These are phyloP conservation scores for Rhododendron kiyosumense DNA, from an alignment of 148 eudicot species.

Conservation along the genomic window DNA sequence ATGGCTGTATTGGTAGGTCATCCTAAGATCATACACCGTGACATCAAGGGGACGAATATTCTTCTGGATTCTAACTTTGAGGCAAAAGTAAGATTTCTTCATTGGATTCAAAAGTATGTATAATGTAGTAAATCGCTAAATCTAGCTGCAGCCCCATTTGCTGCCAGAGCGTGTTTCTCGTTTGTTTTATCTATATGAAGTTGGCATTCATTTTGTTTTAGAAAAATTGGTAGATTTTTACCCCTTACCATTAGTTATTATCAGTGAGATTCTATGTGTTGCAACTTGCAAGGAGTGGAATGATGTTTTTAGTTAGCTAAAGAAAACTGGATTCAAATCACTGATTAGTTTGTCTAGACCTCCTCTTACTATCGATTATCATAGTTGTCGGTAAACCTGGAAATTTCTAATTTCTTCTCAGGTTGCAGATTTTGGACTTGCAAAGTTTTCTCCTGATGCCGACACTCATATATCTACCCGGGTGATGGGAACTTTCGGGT, in stretches of 20 bases:
- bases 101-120: not conserved
- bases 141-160: not conserved
- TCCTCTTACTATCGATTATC: not conserved
- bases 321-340: not conserved
- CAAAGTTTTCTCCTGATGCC: slow-evolving; percentile 71
- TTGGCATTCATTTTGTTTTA: not conserved
- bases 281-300: not conserved
- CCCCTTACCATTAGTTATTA: not conserved
- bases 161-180: not conserved
- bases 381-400: not conserved
- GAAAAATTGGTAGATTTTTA: not conserved
- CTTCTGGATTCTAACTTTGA: slow-evolving; percentile 80
- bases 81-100: slow-evolving; percentile 62
- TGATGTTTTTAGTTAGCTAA: not conserved
- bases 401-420: slow-evolving; percentile 23
- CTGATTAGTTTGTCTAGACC: not conserved
- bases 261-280: not conserved
- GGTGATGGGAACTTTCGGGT: slow-evolving; percentile 99
- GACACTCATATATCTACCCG: slow-evolving; percentile 91
- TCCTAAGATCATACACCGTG: slow-evolving; percentile 96
- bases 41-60: slow-evolving; percentile 88
- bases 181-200: not conserved
- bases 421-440: slow-evolving; percentile 99
- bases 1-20: slow-evolving; percentile 55
- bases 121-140: not conserved